Evolutionary conservation across 768 basidiomycete species (phyloP).

Genomic region (Myochromella boudieri): DNA sequence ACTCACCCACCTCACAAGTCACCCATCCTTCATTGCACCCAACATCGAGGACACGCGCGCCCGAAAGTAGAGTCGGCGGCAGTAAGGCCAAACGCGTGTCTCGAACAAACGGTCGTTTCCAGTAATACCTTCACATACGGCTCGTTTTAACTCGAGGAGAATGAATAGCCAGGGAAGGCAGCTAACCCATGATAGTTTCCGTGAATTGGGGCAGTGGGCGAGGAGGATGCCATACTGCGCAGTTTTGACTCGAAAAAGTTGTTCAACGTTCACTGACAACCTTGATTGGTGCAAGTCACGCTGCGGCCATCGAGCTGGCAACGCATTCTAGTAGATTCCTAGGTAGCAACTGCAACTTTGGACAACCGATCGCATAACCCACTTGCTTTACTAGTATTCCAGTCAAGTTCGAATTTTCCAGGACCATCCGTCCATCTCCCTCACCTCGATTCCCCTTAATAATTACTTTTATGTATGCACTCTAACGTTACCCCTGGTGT

Average conservation of each 20-base stretch:
- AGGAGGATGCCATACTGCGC: no score
- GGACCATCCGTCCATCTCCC: no score
- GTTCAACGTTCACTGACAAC: no score
- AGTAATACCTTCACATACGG: conserved; percentile 59
- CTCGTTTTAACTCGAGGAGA: neutral
- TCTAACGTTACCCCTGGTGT: no score
- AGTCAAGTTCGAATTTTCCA: no score
- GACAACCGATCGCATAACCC: neutral
- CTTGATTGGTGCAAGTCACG: no score
- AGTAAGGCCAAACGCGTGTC: conserved; percentile 71
- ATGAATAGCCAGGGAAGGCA: neutral
- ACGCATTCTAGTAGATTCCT: neutral
- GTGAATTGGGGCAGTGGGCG: conserved; percentile 40
- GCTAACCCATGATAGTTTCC: conserved; percentile 76
- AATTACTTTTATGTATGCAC: no score
- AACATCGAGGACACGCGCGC: conserved; percentile 70
- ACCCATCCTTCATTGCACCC: conserved; percentile 89
- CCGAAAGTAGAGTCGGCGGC: conserved; percentile 49
- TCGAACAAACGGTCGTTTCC: conserved; percentile 58
- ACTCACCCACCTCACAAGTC: conserved; percentile 79
- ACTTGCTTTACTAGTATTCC: neutral
- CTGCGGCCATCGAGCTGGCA: neutral
- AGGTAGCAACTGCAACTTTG: neutral
- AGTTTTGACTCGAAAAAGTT: no score
- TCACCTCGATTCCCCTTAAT: no score